Percentiles rank a stretch among this genome's conserved stretches.
These are phyloP conservation scores for Leishmania tarentolae DNA, from an alignment of 208 protist species.

Conservation along the genomic window DNA sequence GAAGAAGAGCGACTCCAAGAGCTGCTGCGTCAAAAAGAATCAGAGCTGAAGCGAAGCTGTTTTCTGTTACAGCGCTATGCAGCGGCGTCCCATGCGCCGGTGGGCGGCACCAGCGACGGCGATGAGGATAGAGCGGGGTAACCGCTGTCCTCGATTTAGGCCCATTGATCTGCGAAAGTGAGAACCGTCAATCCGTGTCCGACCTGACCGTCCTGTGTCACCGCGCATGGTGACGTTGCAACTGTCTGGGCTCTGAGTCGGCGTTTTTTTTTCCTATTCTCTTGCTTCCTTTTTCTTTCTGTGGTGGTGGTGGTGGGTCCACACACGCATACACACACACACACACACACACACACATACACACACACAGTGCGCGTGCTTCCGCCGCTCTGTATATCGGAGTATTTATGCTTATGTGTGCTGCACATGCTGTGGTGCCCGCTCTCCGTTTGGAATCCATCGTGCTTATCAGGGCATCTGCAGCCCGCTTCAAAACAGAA, in stretches of 20 bases:
- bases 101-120: background rate
- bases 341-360: too few species aligned
- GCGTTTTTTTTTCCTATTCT: background rate
- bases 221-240: background rate
- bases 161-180: background rate
- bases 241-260: background rate
- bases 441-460: background rate
- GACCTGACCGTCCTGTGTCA: too few species aligned
- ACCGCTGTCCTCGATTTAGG: background rate
- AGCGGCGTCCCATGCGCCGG: background rate
- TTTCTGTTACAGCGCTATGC: slow-evolving; percentile 12
- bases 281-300: background rate
- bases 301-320: too few species aligned
- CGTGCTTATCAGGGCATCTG: background rate
- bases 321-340: too few species aligned
- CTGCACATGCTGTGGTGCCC: background rate
- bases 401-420: background rate
- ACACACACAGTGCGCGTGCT: background rate
- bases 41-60: slow-evolving; percentile 61
- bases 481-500: background rate
- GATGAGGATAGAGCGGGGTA: background rate
- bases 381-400: background rate
- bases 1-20: slow-evolving; percentile 52
- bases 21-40: slow-evolving; percentile 47
- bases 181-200: background rate